Conservation (phyloP, 306 rosid species). For the Abrus pulchellus region DNA sequence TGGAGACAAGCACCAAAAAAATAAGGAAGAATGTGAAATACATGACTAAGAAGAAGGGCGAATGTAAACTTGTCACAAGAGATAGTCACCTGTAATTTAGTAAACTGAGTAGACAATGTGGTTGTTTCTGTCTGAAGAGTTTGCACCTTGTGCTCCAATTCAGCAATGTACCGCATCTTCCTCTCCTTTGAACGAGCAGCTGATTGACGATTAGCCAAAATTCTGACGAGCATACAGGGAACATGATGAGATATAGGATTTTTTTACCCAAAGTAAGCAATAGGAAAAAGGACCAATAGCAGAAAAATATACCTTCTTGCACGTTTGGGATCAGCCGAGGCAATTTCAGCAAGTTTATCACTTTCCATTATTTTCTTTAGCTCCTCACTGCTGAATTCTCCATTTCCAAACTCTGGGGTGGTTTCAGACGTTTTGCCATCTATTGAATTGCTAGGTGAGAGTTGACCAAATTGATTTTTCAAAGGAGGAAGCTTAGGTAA, state of each 20-base stretch:
- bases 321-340: conserved; percentile 73
- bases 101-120: conserved; percentile 64
- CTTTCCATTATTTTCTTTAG: conserved; percentile 65
- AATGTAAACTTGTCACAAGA: conserved; percentile 23
- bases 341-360: conserved; percentile 69
- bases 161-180: conserved; percentile 62
- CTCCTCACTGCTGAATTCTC: conserved; percentile 62
- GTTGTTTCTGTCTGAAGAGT: conserved; percentile 78
- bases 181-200: conserved; percentile 84
- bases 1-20: conserved; percentile 45
- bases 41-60: conserved; percentile 8
- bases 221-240: conserved; percentile 47
- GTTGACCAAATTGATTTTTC: conserved; percentile 47
- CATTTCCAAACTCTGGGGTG: conserved; percentile 60
- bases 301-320: conserved; percentile 62
- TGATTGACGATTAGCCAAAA: conserved; percentile 82
- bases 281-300: not conserved
- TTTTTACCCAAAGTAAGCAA: not conserved
- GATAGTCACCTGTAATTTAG: conserved; percentile 63
- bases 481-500: conserved; percentile 48
- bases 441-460: conserved; percentile 52
- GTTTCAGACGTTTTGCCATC: conserved; percentile 53
- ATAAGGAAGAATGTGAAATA: conserved; percentile 8
- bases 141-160: conserved; percentile 75
- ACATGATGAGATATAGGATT: not conserved